Percentiles rank a stretch among this genome's conserved stretches.
Conservation (phyloP, 305 asterid species). For the Rubia balearica region DNA sequence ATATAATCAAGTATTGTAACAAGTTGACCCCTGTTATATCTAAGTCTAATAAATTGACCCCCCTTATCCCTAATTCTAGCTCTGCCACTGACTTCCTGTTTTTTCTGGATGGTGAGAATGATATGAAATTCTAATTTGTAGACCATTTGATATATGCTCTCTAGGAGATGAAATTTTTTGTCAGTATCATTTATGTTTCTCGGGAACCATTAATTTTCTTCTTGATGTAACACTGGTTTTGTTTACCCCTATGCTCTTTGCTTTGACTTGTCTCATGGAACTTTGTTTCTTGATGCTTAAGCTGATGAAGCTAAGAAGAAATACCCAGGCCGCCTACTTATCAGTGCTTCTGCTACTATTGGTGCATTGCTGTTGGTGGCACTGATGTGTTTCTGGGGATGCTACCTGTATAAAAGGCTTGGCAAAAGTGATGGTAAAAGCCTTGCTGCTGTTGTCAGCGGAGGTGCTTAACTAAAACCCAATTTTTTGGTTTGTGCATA, state of each 20-base stretch:
- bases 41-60: too few relatives aligned
- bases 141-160: neutral
- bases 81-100: too few relatives aligned
- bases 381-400: conserved; percentile 99
- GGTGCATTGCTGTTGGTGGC: conserved; percentile 97
- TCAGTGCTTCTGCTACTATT: conserved; percentile 89
- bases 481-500: conserved; percentile 20
- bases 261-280: conserved; percentile 7
- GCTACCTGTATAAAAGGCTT: conserved; percentile 84
- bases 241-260: conserved; percentile 9
- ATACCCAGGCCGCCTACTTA: conserved; percentile 69
- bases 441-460: conserved; percentile 77
- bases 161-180: neutral
- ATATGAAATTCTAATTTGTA: neutral
- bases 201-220: neutral
- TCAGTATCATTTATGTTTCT: neutral
- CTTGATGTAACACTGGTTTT: neutral
- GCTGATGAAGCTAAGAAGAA: conserved; percentile 66
- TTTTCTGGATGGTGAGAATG: neutral
- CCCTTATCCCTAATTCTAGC: neutral
- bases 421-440: conserved; percentile 72
- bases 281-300: conserved; percentile 28
- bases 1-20: too few relatives aligned
- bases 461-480: conserved; percentile 53
- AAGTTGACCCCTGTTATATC: too few relatives aligned